These are phyloP conservation scores for Penicillium goetzii DNA, from an alignment of 495 filamentous ascomycete species.

Conservation along the genomic window DNA sequence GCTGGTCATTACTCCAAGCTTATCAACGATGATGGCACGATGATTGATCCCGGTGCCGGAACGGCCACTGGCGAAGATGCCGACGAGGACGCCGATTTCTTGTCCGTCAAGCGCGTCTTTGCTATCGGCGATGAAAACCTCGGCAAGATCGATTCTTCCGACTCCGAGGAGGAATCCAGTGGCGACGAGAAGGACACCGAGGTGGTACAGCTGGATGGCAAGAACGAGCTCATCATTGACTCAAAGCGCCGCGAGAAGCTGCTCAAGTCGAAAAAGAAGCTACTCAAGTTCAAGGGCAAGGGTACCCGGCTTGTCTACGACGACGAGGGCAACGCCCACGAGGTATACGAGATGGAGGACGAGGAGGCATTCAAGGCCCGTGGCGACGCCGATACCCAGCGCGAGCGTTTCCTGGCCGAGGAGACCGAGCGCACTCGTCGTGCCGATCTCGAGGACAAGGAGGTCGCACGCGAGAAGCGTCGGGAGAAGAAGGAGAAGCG, in stretches of 20 bases:
- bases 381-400: conserved; percentile 74
- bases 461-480: conserved; percentile 74
- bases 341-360: conserved; percentile 83
- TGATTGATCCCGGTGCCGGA: conserved; percentile 40
- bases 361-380: conserved; percentile 75
- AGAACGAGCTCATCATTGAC: conserved; percentile 77
- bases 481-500: conserved; percentile 86
- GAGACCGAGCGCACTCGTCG: conserved; percentile 72
- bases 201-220: conserved; percentile 53
- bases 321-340: conserved; percentile 83
- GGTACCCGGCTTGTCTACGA: conserved; percentile 87
- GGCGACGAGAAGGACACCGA: conserved; percentile 34
- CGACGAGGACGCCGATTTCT: conserved; percentile 76
- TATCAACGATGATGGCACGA: conserved; percentile 65
- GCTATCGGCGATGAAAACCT: conserved; percentile 53
- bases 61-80: conserved; percentile 51
- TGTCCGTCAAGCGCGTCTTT: conserved; percentile 84
- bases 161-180: conserved; percentile 30
- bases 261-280: conserved; percentile 90
- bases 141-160: conserved; percentile 28
- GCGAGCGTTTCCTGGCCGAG: conserved; percentile 72
- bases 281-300: conserved; percentile 83
- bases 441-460: conserved; percentile 83
- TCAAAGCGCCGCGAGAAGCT: conserved; percentile 92
- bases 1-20: conserved; percentile 89